Evolutionary conservation across 73 alveolate genomes (phyloP).

Genomic region (Paramecium pentaurelia): DNA sequence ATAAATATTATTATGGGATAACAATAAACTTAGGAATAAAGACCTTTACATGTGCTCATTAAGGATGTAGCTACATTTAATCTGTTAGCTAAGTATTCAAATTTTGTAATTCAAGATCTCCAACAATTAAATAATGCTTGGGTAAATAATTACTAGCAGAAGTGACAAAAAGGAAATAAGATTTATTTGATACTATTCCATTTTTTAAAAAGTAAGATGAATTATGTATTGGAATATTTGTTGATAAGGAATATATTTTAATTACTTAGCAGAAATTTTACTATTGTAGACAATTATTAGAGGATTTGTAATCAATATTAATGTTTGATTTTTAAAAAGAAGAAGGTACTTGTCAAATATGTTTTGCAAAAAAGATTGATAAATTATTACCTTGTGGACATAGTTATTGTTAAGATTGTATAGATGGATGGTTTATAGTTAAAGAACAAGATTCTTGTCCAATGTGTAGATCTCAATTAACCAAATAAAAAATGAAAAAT

Average conservation of each 20-base stretch:
- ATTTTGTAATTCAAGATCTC: neutral
- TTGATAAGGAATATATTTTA: neutral
- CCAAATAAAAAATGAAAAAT: neutral
- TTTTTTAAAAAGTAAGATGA: neutral
- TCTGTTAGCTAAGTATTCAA: neutral
- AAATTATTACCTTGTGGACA: constrained; percentile 12
- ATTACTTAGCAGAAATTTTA: neutral
- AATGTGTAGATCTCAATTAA: constrained; percentile 13
- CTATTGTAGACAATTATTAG: neutral
- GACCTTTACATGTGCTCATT: neutral
- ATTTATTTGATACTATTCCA: neutral
- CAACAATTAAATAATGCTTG: neutral
- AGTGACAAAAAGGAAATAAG: neutral
- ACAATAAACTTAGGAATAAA: neutral
- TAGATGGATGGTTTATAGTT: neutral
- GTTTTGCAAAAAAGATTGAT: neutral
- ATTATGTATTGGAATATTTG: neutral
- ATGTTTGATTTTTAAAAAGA: neutral
- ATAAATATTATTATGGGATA: neutral
- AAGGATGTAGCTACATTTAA: neutral
- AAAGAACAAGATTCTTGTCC: constrained; percentile 35
- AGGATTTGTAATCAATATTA: neutral
- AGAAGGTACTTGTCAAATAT: constrained; percentile 22
- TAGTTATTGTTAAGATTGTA: neutral
- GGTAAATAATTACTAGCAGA: neutral